phyloP scores from a whole-genome alignment of 495 filamentous ascomycete species.

The Penicillium mononematosum region DNA sequence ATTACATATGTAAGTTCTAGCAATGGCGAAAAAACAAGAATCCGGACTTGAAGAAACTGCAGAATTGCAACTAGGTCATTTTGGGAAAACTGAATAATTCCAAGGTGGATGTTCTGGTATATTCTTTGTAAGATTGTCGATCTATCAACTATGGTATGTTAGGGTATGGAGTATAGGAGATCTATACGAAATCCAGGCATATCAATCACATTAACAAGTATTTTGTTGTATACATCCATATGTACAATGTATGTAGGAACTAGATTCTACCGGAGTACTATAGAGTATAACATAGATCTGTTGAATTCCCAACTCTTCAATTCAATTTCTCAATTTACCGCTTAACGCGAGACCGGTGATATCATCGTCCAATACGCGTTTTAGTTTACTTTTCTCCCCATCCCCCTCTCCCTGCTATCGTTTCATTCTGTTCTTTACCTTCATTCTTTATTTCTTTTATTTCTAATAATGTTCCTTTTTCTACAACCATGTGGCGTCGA shows the following conservation, averaged over 20 bases:
- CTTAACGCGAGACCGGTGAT: conserved; percentile 17
- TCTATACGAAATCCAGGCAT: background rate
- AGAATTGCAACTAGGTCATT: background rate
- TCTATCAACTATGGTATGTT: conserved; percentile 7
- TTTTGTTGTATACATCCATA: background rate
- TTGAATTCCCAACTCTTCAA: background rate
- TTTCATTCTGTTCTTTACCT: conserved; percentile 4
- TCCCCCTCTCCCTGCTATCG: background rate
- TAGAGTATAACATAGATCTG: background rate
- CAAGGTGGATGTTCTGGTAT: background rate
- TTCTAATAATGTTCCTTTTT: conserved; percentile 24
- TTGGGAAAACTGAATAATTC: background rate
- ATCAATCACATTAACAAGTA: background rate
- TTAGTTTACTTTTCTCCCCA: conserved; percentile 8
- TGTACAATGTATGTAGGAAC: background rate
- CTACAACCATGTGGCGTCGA: conserved; percentile 78
- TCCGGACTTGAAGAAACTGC: background rate
- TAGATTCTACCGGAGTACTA: background rate
- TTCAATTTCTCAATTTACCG: background rate
- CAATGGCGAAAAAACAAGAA: background rate
- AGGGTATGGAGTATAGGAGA: conserved; percentile 4
- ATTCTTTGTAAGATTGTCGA: background rate
- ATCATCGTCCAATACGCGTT: conserved; percentile 25
- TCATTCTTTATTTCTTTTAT: conserved; percentile 11
- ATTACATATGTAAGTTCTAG: background rate